Percentiles rank a stretch among this genome's conserved stretches.
Evolutionary conservation across 1,284 basidiomycete genomes (phyloP).

Genomic region (Cerioporus squamosus): DNA sequence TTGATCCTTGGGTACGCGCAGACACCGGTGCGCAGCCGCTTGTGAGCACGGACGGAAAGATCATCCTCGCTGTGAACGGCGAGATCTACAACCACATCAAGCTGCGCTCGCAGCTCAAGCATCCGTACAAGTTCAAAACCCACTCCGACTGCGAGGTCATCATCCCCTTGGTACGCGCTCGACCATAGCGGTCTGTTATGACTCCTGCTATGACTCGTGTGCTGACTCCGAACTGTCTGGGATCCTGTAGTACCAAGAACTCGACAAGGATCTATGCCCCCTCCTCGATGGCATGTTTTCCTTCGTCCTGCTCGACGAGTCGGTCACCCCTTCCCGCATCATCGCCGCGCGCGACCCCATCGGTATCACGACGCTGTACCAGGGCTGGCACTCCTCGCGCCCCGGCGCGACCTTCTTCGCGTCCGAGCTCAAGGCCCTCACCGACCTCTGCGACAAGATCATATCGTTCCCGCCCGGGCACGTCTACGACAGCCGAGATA

Average conservation of each 20-base stretch:
- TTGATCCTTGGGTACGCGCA: constrained; percentile 37
- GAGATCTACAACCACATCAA: constrained; percentile 99
- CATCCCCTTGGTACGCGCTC: constrained; percentile 76
- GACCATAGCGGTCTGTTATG: no score
- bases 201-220: not conserved
- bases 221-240: not conserved
- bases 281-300: constrained; percentile 99
- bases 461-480: constrained; percentile 98
- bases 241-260: constrained; percentile 75
- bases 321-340: constrained; percentile 85
- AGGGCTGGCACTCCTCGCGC: constrained; percentile 87
- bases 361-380: constrained; percentile 98
- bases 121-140: constrained; percentile 87
- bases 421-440: constrained; percentile 94
- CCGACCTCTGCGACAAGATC: constrained; percentile 94
- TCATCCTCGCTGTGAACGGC: constrained; percentile 94
- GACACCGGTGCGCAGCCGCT: constrained; percentile 98
- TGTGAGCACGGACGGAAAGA: constrained; percentile 84
- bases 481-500: constrained; percentile 85
- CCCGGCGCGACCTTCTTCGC: constrained; percentile 93
- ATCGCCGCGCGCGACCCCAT: constrained; percentile 98
- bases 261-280: constrained; percentile 77
- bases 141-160: constrained; percentile 99
- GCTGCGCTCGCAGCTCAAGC: constrained; percentile 73
- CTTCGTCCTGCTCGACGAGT: constrained; percentile 95